A percentile compares a stretch with the other conserved stretches of the same genome.
Conservation (phyloP, 306 rosid species). For the Pyrus pyrifolia region DNA sequence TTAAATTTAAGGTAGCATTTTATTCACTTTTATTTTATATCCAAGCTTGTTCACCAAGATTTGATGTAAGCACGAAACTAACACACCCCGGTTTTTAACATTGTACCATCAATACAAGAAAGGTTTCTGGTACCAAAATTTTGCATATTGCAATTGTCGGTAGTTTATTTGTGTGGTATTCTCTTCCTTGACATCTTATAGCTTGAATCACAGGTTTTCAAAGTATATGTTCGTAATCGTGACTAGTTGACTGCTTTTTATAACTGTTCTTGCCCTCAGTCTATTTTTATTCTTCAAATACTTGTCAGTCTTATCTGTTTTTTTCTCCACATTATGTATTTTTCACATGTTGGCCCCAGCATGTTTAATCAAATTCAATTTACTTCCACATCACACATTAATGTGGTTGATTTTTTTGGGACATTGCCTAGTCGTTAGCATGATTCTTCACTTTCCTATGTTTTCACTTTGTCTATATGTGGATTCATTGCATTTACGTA, state of each 20-base stretch:
- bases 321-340: not conserved
- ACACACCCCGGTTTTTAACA: not conserved
- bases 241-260: not conserved
- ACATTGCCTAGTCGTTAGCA: not conserved
- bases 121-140: not conserved
- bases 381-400: not conserved
- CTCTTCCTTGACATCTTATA: not conserved
- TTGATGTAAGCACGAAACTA: not conserved
- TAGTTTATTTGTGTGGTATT: not conserved
- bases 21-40: not conserved
- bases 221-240: not conserved
- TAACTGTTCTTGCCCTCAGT: not conserved
- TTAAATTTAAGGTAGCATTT: slow-evolving; percentile 72
- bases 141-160: not conserved
- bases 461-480: not conserved
- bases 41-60: slow-evolving; percentile 4
- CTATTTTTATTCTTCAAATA: not conserved
- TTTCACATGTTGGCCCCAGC: not conserved
- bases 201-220: not conserved
- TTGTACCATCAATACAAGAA: not conserved
- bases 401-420: not conserved
- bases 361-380: not conserved
- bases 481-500: not conserved
- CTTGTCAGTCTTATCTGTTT: not conserved
- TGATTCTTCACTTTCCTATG: not conserved